These are phyloP conservation scores for Globisporangium polare DNA, from an alignment of 352 stramenopile genomes.

Conservation along the genomic window DNA sequence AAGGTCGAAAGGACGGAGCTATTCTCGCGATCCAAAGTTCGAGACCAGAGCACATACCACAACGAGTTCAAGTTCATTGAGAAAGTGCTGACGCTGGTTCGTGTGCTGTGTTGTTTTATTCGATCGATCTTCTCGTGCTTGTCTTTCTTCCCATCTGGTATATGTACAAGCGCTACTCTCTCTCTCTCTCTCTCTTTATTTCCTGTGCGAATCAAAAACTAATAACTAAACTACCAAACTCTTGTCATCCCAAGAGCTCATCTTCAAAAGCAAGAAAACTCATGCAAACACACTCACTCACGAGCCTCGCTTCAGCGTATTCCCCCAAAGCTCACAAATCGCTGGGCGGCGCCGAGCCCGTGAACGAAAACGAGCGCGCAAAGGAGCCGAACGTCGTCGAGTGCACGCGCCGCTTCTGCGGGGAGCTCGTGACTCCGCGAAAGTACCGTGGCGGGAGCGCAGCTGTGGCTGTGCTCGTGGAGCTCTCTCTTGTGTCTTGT, in stretches of 20 bases:
- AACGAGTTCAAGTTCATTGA: too few species aligned
- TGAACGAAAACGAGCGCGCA: slow-evolving; percentile 74
- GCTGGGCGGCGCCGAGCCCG: slow-evolving; percentile 4
- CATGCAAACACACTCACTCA: not conserved
- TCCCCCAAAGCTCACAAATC: slow-evolving; percentile 2
- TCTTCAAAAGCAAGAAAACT: not conserved
- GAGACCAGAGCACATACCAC: not conserved
- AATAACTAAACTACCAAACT: too few species aligned
- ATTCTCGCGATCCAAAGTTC: not conserved
- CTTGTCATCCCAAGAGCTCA: too few species aligned
- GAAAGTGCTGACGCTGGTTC: too few species aligned
- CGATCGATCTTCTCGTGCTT: too few species aligned
- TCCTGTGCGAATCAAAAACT: too few species aligned
- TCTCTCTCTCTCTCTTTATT: too few species aligned
- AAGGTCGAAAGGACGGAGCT: not conserved
- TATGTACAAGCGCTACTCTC: too few species aligned
- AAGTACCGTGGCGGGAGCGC: slow-evolving; percentile 69
- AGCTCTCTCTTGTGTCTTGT: not conserved
- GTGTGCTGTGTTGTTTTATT: too few species aligned
- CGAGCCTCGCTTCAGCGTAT: not conserved
- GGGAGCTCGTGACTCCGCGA: slow-evolving; percentile 34
- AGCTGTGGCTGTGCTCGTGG: not conserved
- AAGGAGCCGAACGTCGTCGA: slow-evolving; percentile 79
- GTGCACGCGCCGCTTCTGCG: slow-evolving; percentile 71
- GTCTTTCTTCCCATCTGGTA: too few species aligned